These are phyloP conservation scores for Fusarium sp. DNA, from an alignment of 2,329 filamentous ascomycete species.

Conservation along the genomic window DNA sequence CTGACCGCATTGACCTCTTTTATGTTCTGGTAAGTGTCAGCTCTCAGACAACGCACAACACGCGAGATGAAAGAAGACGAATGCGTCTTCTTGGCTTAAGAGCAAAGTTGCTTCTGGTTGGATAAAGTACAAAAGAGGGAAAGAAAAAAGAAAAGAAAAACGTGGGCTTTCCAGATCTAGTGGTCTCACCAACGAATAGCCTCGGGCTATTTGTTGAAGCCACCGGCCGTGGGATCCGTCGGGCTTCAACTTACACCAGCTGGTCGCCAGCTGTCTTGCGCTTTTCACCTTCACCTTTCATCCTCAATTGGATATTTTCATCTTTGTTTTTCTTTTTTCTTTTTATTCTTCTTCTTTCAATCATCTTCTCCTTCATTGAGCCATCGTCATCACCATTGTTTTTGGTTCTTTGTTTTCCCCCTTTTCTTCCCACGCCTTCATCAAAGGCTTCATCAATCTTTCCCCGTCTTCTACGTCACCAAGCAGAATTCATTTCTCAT, in stretches of 20 bases:
- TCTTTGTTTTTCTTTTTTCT: slow-evolving; percentile 19
- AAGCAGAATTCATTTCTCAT: neutral
- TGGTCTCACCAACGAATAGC: slow-evolving; percentile 8
- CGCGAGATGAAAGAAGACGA: slow-evolving; percentile 4
- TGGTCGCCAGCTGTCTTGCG: slow-evolving; percentile 6
- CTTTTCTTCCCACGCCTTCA: neutral
- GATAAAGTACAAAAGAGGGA: neutral
- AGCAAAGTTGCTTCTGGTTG: slow-evolving; percentile 7
- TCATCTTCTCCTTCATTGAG: slow-evolving; percentile 3
- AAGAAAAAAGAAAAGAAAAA: neutral
- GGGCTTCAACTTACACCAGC: slow-evolving; percentile 22
- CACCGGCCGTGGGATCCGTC: neutral
- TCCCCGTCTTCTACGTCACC: neutral
- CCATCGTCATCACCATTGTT: neutral
- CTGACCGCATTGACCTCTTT: slow-evolving; percentile 2
- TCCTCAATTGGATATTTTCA: slow-evolving; percentile 1
- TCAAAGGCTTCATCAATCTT: slow-evolving; percentile 23
- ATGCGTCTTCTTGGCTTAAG: neutral
- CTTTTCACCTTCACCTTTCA: slow-evolving; percentile 8
- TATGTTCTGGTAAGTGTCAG: slow-evolving; percentile 24
- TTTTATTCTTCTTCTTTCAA: slow-evolving; percentile 14
- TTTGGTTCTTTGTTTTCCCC: slow-evolving; percentile 8
- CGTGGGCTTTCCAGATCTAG: slow-evolving; percentile 2
- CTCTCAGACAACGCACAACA: slow-evolving; percentile 13
- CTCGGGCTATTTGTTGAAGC: neutral